A percentile compares a stretch with the other conserved stretches of the same genome.
phyloP scores from a whole-genome alignment of 192 early-diverging fungal species.

The Podila verticillata region DNA sequence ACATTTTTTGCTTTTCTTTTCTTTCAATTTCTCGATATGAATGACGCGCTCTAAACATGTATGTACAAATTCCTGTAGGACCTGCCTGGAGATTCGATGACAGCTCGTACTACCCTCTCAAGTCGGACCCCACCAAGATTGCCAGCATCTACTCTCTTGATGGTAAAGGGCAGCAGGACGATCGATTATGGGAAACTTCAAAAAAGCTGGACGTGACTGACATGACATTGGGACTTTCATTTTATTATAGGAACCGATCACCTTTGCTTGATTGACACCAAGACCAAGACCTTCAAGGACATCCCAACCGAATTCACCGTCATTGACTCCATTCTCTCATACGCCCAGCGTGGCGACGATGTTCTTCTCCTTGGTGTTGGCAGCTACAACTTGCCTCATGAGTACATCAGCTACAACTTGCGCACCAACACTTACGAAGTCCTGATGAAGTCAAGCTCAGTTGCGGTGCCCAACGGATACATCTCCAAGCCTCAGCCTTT shows the following conservation, averaged over 20 bases:
- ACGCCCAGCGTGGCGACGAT: conserved; percentile 30
- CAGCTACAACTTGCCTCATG: conserved; percentile 29
- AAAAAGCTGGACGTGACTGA: neutral
- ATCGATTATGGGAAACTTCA: neutral
- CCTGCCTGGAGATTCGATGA: conserved; percentile 36
- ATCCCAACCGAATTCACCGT: conserved; percentile 35
- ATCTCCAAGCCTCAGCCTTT: conserved; percentile 73
- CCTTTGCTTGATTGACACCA: conserved; percentile 31
- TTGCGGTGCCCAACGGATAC: conserved; percentile 50
- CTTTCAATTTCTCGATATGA: conserved; percentile 55
- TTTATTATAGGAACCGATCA: conserved; percentile 9
- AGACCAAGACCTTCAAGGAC: conserved; percentile 31
- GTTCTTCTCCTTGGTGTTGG: conserved; percentile 32
- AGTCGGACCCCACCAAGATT: conserved; percentile 52
- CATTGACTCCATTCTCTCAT: conserved; percentile 22
- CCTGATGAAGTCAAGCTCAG: conserved; percentile 36
- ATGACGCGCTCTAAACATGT: conserved; percentile 18
- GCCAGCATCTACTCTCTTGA: conserved; percentile 39
- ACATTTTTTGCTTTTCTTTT: neutral
- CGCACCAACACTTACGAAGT: conserved; percentile 34
- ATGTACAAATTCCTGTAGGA: conserved; percentile 12
- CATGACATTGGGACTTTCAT: neutral
- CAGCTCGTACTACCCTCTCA: conserved; percentile 40
- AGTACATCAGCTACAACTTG: conserved; percentile 37
- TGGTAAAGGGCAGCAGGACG: conserved; percentile 2